phyloP scores from a whole-genome alignment of 305 asterid species.

The Solanum hybrid region DNA sequence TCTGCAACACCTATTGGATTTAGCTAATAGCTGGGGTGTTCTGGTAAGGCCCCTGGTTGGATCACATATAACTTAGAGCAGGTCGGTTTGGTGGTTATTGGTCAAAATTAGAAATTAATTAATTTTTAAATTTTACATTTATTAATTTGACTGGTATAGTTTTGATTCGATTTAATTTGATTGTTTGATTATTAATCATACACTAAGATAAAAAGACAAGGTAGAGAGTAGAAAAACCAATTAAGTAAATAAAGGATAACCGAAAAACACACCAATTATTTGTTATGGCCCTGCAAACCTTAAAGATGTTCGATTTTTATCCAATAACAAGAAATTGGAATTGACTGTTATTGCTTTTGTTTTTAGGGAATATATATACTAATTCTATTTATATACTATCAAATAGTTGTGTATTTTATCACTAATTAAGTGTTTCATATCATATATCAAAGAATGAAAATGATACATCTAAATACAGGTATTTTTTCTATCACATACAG shows the following conservation, averaged over 20 bases:
- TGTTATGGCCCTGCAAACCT: not conserved
- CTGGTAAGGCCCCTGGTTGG: not conserved
- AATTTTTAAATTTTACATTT: not conserved
- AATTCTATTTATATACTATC: no score
- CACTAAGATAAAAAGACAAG: not conserved
- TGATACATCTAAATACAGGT: no score
- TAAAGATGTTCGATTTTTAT: not conserved
- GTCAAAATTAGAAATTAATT: not conserved
- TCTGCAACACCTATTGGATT: not conserved
- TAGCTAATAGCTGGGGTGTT: not conserved
- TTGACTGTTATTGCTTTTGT: not conserved
- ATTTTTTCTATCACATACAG: no score
- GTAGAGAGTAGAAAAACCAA: not conserved
- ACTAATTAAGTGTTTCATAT: no score
- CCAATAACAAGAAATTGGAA: not conserved
- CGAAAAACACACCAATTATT: not conserved
- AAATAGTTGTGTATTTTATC: no score
- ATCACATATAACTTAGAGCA: not conserved
- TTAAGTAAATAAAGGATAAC: not conserved
- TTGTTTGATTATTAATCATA: not conserved
- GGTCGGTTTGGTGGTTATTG: not conserved
- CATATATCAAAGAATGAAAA: no score
- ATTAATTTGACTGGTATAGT: not conserved
- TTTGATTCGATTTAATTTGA: no score
- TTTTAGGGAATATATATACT: not conserved